Percentiles rank a stretch among this genome's conserved stretches.
Evolutionary conservation across 2,329 filamentous ascomycete species (phyloP).

Genomic region (Coleophoma eucalyptorum): DNA sequence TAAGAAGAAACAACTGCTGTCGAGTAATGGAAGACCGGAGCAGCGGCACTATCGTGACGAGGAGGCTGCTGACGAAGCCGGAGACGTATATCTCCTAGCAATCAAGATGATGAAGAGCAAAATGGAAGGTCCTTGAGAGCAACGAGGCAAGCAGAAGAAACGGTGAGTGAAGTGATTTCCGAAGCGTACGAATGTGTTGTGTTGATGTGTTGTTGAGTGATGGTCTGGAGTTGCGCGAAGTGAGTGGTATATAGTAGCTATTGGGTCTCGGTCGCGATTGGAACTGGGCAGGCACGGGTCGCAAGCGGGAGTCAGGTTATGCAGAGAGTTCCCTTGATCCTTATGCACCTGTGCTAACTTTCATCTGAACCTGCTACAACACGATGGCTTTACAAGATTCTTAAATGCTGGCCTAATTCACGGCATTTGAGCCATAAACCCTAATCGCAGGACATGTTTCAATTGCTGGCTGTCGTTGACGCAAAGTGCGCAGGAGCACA

Average conservation of each 20-base stretch:
- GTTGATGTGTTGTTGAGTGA: conserved; percentile 3
- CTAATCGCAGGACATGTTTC: conserved; percentile 3
- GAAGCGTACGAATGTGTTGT: background rate
- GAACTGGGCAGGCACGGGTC: no score
- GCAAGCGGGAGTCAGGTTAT: background rate
- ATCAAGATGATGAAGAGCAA: conserved; percentile 8
- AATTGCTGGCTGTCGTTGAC: conserved; percentile 3
- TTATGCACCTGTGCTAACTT: background rate
- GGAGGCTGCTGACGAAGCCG: conserved; percentile 12
- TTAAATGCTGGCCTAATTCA: no score
- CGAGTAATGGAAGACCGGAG: conserved; percentile 3
- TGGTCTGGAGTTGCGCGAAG: no score
- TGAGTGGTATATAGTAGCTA: no score
- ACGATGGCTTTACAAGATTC: no score
- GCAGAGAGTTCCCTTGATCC: background rate
- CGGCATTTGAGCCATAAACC: no score
- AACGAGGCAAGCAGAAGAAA: conserved; percentile 9
- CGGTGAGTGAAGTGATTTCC: background rate
- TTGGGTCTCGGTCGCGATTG: no score
- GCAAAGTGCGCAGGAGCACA: background rate
- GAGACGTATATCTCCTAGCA: conserved; percentile 20
- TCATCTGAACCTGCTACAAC: background rate
- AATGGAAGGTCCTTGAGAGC: background rate
- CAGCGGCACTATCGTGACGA: conserved; percentile 5
- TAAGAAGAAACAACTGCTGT: conserved; percentile 18